Evolutionary conservation across 306 rosid genomes (phyloP), one percentile per base, ranked within the genome.

Genomic region (Arachis hypogaea): DNA sequence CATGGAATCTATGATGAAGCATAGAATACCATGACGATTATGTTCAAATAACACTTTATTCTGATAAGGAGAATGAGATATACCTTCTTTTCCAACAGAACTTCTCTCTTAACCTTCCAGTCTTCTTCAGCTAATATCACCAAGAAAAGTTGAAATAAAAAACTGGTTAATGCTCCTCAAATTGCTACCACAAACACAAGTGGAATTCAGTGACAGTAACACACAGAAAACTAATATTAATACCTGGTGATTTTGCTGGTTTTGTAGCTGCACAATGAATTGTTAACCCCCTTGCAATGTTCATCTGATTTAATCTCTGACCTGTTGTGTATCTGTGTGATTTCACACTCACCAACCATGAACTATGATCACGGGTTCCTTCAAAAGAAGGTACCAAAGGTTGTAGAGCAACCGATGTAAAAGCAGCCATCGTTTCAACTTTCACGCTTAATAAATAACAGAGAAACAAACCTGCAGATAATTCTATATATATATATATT

Each of bases 71-170:
- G 59, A 40, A 46, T 74, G 73, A 59, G 52, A 42, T 22, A 5
- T 77, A 88, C 98, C 94, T 86, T 92, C 71, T 94, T 94, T 80
- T 89, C 83, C 69, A 81, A 80, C 80, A 92, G 86, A 66, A 28
- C 0, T 66, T 82, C 97, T 77, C 99, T 78, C 86, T 94, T 94
- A 76, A 80, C 59, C 84, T 92, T 94, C 99, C 99, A 94, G 0
- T 94, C 99, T 85, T 94, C 96, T 84, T 94, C 99, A 79, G 97
- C 99, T 94, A 82, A 80, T 11, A 80, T 69, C 88, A 64, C 92
- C 80, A 81, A 81, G 51, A 66, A 59, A 78, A 42, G n/a, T 67
- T 30, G 47, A 59, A 77, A 52, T 45, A 77, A 5, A 46, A 47
- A 78, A 30, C 41, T 64, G 11, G 61, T 40, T 65, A 63, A 47